A percentile compares a stretch with the other conserved stretches of the same genome.
Conservation (phyloP, 2,329 filamentous ascomycete species). For the Macroventuria anomochaeta region DNA sequence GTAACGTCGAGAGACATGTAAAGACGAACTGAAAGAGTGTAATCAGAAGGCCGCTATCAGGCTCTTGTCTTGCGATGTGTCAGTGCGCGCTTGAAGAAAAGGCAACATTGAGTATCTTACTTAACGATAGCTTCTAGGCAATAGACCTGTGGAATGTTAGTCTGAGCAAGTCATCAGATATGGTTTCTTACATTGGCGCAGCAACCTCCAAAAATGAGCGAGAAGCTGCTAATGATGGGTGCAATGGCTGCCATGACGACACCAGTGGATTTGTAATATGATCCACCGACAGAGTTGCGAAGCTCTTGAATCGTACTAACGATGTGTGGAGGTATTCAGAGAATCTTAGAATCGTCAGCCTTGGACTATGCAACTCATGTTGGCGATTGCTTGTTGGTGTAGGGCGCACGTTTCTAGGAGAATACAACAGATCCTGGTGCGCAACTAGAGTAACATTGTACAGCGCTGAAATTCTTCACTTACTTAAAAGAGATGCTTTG, state of each 20-base stretch:
- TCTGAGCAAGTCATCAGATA: not conserved
- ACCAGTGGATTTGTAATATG: not conserved
- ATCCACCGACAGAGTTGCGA: not conserved
- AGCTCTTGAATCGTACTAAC: not conserved
- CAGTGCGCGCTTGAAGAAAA: slow-evolving; percentile 11
- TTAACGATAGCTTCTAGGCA: slow-evolving; percentile 94
- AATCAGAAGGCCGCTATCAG: slow-evolving; percentile 77
- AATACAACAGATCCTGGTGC: not conserved
- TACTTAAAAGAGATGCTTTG: not conserved
- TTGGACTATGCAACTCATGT: not conserved
- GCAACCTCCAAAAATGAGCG: slow-evolving; percentile 92
- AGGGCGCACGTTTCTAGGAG: not conserved
- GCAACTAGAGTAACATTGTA: not conserved
- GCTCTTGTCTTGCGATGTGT: slow-evolving; percentile 69
- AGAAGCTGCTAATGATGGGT: slow-evolving; percentile 65
- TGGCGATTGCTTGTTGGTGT: not conserved
- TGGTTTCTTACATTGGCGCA: slow-evolving; percentile 78
- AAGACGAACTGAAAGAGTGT: slow-evolving; percentile 60
- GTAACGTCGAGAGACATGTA: slow-evolving; percentile 67
- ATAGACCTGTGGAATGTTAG: slow-evolving; percentile 71
- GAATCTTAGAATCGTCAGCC: not conserved
- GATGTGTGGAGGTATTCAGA: not conserved
- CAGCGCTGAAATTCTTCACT: not conserved
- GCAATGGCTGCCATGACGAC: slow-evolving; percentile 44
- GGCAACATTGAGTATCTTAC: slow-evolving; percentile 60